These are phyloP conservation scores for Logfia minima DNA, from an alignment of 129 eudicot genomes.

Conservation along the genomic window DNA sequence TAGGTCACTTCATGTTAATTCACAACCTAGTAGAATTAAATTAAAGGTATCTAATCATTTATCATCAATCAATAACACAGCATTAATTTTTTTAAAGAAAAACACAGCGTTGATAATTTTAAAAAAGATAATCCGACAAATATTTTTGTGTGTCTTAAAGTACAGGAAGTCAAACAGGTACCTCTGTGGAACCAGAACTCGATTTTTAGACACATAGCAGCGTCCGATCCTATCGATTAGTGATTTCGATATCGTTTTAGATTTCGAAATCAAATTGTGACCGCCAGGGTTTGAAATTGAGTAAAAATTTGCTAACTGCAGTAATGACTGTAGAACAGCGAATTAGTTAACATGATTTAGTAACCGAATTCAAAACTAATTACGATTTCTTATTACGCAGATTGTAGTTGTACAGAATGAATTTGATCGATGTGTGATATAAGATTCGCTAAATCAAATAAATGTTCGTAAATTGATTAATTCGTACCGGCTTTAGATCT, in stretches of 20 bases:
- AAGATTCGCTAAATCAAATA: background rate
- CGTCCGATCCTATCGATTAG: constrained; percentile 66
- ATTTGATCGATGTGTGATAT: constrained; percentile 2
- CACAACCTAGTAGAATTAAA: constrained; percentile 3
- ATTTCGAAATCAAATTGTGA: constrained; percentile 12
- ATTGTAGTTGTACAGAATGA: background rate
- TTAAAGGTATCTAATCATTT: background rate
- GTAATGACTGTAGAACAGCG: constrained; percentile 49
- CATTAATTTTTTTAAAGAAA: background rate
- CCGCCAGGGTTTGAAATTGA: constrained; percentile 50
- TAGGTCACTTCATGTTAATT: background rate
- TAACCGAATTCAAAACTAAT: background rate
- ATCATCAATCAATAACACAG: background rate
- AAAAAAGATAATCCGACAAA: no score
- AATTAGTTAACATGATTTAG: constrained; percentile 15
- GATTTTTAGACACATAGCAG: constrained; percentile 60
- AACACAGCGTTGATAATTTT: no score
- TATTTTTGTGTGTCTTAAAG: background rate
- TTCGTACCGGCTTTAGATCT: constrained; percentile 73
- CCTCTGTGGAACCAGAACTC: constrained; percentile 64
- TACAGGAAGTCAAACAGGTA: constrained; percentile 17
- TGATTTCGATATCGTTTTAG: constrained; percentile 32
- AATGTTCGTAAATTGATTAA: background rate
- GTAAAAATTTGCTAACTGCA: constrained; percentile 87
- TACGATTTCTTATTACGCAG: background rate